phyloP scores from a whole-genome alignment of 164 flowering plant genomes.

The Annona squamosa region DNA sequence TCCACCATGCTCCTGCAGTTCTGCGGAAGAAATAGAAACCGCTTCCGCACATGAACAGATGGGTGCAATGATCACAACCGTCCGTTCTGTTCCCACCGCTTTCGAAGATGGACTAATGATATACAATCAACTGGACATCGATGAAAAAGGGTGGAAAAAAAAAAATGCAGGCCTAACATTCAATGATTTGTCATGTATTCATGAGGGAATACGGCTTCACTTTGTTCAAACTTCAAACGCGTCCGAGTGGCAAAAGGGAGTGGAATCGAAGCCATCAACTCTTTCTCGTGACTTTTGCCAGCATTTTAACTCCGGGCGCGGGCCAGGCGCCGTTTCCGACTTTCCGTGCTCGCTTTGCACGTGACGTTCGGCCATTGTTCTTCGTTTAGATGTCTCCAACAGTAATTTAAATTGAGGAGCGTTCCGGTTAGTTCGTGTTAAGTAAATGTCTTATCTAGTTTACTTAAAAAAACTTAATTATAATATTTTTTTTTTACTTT shows the following conservation, averaged over 20 bases:
- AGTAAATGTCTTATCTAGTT: no score
- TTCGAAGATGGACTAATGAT: not conserved
- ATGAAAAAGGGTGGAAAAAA: not conserved
- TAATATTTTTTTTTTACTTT: no score
- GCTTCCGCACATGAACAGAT: not conserved
- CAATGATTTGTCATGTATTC: not conserved
- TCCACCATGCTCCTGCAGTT: no score
- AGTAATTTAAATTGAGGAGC: not conserved
- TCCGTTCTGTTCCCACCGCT: not conserved
- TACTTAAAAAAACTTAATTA: no score
- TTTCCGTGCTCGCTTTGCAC: not conserved
- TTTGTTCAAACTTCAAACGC: no score
- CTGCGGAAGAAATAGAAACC: no score
- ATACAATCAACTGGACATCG: not conserved
- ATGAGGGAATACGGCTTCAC: not conserved
- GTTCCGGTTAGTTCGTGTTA: not conserved
- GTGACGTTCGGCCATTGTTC: not conserved
- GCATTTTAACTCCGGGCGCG: not conserved
- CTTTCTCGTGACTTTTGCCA: not conserved
- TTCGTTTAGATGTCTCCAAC: not conserved
- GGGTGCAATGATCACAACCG: not conserved
- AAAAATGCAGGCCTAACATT: not conserved
- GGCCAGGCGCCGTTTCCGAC: not conserved
- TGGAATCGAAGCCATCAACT: not conserved
- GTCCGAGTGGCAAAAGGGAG: no score